Evolutionary conservation across 768 basidiomycete genomes (phyloP), one percentile per base, ranked within the genome.

Genomic region (Boletus eberwhitei): DNA sequence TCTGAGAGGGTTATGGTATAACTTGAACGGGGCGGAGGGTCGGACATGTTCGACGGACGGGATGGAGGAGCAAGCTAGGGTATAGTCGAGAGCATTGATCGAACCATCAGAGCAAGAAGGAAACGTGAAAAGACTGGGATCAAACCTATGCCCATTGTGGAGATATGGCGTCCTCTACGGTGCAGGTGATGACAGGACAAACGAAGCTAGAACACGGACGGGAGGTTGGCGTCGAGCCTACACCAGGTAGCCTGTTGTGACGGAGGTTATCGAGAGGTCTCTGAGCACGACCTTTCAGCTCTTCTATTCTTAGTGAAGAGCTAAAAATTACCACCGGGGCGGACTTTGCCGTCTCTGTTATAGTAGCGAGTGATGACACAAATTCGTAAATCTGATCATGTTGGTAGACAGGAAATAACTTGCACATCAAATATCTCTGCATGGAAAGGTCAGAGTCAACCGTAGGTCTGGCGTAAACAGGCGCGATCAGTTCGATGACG

Each of bases 101-200:
- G 13, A 13, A 34, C n/a, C 8, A 46, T 29, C 9, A 11, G 21
- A 13, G n/a, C 19, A 29, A 22, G 22, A 13, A 36, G 22, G 16
- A 17, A 13, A 12, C 3, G 7, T 1, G 22, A 8, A 8, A n/a
- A 35, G 11, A 22, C 13, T 44, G 31, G 16, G 9, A 24, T 14
- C 0, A 24, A 32, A 59, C 58, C 2, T 67, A 67, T 16, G 62
- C 43, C 55, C 55, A 61, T 50, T 46, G 55, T 19, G 62, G 62
- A 24, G 62, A 58, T 11, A 11, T 7, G 13, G 8, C 9, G 13
- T 52, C 51, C 31, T 60, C 59, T 37, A 49, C 22, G 2, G 55
- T 55, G 39, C 55, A 58, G 0, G 62, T 56, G 35, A 64, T 51
- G 43, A 61, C 50, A 11, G 63, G 63, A 47, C 52, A 64, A 14